A percentile compares a stretch with the other conserved stretches of the same genome.
phyloP scores from a whole-genome alignment of 2,329 filamentous ascomycete species.

The Tolypocladium album region DNA sequence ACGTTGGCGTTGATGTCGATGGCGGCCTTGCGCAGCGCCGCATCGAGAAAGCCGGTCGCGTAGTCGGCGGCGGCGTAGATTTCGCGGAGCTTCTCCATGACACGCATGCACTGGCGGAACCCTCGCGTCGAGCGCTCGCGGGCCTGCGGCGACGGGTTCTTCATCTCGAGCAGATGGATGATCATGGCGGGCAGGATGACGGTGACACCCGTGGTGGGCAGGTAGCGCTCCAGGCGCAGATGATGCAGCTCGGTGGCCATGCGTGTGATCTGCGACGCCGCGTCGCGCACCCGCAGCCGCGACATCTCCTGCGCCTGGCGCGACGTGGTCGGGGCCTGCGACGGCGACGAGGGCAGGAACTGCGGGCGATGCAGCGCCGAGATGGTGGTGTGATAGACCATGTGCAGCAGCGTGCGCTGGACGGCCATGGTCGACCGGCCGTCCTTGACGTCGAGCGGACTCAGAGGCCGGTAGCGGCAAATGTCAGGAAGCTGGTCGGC shows the following conservation, averaged over 20 bases:
- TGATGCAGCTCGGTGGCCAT: conserved; percentile 70
- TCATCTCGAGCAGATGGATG: conserved; percentile 87
- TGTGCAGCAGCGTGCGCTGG: conserved; percentile 79
- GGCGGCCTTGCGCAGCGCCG: conserved; percentile 76
- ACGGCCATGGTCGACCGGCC: conserved; percentile 52
- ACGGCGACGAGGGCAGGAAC: conserved; percentile 65
- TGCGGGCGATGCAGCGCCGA: conserved; percentile 87
- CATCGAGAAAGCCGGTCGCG: conserved; percentile 88
- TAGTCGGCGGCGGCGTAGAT: conserved; percentile 93
- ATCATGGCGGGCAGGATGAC: conserved; percentile 88
- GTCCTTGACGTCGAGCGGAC: conserved; percentile 43
- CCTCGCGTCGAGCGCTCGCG: conserved; percentile 65
- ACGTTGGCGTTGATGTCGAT: conserved; percentile 50
- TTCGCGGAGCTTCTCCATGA: conserved; percentile 78
- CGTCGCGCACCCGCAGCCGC: conserved; percentile 69
- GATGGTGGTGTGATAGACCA: conserved; percentile 87
- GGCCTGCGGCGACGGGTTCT: conserved; percentile 62
- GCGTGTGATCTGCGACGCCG: conserved; percentile 74
- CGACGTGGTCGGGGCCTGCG: conserved; percentile 38
- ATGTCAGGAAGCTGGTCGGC: conserved; percentile 57
- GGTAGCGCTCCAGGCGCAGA: conserved; percentile 62
- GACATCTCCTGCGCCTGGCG: conserved; percentile 73
- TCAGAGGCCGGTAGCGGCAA: conserved; percentile 55
- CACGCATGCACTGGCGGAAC: conserved; percentile 86
- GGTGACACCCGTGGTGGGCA: conserved; percentile 84